Base-by-base conservation (phyloP, 495 filamentous ascomycete genomes). In the Neurospora sp. region DNA sequence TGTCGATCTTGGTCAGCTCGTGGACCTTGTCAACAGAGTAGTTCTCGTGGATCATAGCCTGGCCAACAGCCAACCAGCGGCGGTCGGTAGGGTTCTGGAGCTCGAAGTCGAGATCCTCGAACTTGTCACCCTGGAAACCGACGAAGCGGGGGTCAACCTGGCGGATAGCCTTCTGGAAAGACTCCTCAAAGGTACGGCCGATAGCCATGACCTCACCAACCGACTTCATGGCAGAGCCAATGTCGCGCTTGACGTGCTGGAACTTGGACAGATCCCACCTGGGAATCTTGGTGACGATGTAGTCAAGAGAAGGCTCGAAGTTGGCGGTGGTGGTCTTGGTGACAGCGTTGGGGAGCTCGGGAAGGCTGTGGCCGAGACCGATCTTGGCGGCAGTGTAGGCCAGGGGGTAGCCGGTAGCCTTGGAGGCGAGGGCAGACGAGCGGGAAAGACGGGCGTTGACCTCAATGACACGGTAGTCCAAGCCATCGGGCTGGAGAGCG, bases 181-280 rank as follows among this genome's bases (percentile, higher is more conserved):
- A 97, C 84, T 99, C 95, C 83, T 99, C 96, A 76, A 97, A 99
- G 46, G 96, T 98, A 80, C 95, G 89, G 74, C 95, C 95, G 82
- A 99, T 99, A 70, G 95, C 96, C 95, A 99, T 99, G 70, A 99
- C 95, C 83, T 99, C 95, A 74, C 95, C 95, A 69, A 99, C 95
- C 40, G 95, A 97, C 86, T 98, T 98, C 92, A 99, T 99, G 42
- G 95, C 91, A 79, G 92, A 95, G 72, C 95, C 95, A 81, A 99
- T 99, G 81, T 97, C 93, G 70, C 95, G 91, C 86, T 97, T 95
- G 74, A 99, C 95, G 79, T 99, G 94, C 85, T 98, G 95, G 85
- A 99, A 99, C 85, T 99, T 99, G 85, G 92, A 89, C 81, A 99
- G 81, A 86, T 98, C 95, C 95, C 95, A 99, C 48, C 96, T 88